Percentiles rank a stretch among this genome's conserved stretches.
Evolutionary conservation across 1,139 yeast species (phyloP).

Genomic region (Saccharomycopsis hybrid): DNA sequence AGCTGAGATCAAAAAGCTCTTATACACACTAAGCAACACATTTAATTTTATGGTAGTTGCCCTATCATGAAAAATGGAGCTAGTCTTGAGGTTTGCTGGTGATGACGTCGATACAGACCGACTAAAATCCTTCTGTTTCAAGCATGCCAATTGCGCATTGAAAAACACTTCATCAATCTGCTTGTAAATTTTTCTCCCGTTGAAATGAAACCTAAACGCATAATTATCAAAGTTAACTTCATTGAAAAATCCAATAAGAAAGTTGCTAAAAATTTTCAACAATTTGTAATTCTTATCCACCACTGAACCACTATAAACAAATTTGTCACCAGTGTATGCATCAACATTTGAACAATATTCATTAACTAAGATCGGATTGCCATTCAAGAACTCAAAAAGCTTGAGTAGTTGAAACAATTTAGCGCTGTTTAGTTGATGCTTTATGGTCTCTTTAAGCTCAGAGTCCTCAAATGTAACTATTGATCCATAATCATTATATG

Average conservation of each 20-base stretch:
- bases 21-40: too few relatives aligned
- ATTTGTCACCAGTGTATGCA: not conserved
- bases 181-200: not conserved
- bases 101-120: too few relatives aligned
- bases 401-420: conserved; percentile 2
- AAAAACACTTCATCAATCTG: not conserved
- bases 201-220: too few relatives aligned
- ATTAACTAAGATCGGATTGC: conserved; percentile 5
- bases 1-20: not conserved
- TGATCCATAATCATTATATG: conserved; percentile 5
- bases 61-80: too few relatives aligned
- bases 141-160: not conserved
- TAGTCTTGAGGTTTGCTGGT: too few relatives aligned
- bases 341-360: conserved; percentile 2
- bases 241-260: conserved; percentile 2
- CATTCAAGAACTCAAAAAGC: not conserved
- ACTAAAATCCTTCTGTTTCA: not conserved
- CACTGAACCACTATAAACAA: conserved; percentile 6
- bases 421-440: not conserved
- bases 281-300: conserved; percentile 10
- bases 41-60: too few relatives aligned
- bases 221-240: not conserved
- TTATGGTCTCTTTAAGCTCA: not conserved
- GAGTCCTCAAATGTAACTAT: conserved; percentile 7
- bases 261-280: not conserved